phyloP scores from a whole-genome alignment of 176 grass and related monocot genomes.

The Panicum miliaceum region DNA sequence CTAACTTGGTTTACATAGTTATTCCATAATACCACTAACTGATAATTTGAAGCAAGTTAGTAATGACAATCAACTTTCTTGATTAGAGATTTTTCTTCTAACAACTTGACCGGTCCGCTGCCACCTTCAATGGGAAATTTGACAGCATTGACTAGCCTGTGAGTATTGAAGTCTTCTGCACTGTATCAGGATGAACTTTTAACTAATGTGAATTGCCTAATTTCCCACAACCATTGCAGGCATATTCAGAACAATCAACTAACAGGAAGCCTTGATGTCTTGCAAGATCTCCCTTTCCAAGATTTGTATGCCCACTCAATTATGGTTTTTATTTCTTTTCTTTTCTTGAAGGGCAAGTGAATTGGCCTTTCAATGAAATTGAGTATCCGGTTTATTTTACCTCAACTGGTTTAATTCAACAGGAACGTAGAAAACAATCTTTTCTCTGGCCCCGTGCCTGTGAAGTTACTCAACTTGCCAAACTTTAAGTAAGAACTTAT shows the following conservation, averaged over 20 bases:
- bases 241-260: slow-evolving; percentile 93
- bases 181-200: slow-evolving; percentile 17
- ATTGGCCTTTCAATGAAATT: slow-evolving; percentile 20
- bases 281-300: slow-evolving; percentile 90
- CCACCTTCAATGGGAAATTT: slow-evolving; percentile 83
- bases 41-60: slow-evolving; percentile 35
- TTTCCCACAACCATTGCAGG: slow-evolving; percentile 44
- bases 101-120: slow-evolving; percentile 81
- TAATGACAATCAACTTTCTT: slow-evolving; percentile 40
- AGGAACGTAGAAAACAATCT: slow-evolving; percentile 98
- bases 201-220: slow-evolving; percentile 25
- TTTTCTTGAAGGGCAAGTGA: slow-evolving; percentile 16
- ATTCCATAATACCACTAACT: slow-evolving; percentile 13
- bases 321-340: slow-evolving; percentile 30
- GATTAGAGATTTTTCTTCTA: slow-evolving; percentile 87
- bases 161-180: slow-evolving; percentile 46
- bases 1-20: slow-evolving; percentile 7
- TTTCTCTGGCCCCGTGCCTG: slow-evolving; percentile 92
- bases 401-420: slow-evolving; percentile 44
- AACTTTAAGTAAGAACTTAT: slow-evolving; percentile 83
- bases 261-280: slow-evolving; percentile 75
- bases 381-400: neutral
- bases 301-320: slow-evolving; percentile 67
- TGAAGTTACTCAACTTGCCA: slow-evolving; percentile 74
- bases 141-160: slow-evolving; percentile 87